These are phyloP conservation scores for Stagonosporopsis rhizophila DNA, from an alignment of 2,329 filamentous ascomycete species.

Conservation along the genomic window DNA sequence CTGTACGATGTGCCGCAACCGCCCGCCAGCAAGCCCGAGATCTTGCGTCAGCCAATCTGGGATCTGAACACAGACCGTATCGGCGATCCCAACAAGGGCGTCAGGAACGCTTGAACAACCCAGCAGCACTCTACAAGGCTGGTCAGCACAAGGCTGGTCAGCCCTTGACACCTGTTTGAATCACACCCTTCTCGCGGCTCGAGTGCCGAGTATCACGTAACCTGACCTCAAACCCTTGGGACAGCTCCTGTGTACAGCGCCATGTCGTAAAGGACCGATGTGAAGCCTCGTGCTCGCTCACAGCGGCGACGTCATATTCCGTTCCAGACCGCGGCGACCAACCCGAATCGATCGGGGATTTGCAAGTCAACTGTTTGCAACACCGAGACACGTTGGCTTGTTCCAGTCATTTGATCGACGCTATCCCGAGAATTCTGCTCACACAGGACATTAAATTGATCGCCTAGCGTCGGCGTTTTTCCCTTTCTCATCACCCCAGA, in stretches of 20 bases:
- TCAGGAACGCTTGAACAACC: not conserved
- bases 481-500: too few species aligned
- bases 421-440: not conserved
- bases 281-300: conserved; percentile 8
- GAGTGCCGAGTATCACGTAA: not conserved
- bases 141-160: not conserved
- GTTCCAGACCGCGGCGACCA: conserved; percentile 6
- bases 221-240: not conserved
- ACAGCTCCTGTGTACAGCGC: not conserved
- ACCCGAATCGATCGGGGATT: not conserved
- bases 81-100: conserved; percentile 14
- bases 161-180: not conserved
- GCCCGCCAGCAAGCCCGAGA: not conserved
- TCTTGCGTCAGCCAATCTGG: conserved; percentile 5
- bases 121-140: conserved; percentile 3
- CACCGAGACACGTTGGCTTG: not conserved
- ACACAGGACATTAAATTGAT: not conserved
- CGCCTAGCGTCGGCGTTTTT: not conserved
- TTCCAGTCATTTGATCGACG: not conserved
- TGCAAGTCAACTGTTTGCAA: conserved; percentile 10
- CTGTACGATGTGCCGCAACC: too few species aligned
- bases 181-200: not conserved
- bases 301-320: conserved; percentile 3
- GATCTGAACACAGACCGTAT: conserved; percentile 10
- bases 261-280: not conserved